Base-by-base conservation (phyloP, 805 yeast genomes). In the Saccharomycopsis sp. region DNA sequence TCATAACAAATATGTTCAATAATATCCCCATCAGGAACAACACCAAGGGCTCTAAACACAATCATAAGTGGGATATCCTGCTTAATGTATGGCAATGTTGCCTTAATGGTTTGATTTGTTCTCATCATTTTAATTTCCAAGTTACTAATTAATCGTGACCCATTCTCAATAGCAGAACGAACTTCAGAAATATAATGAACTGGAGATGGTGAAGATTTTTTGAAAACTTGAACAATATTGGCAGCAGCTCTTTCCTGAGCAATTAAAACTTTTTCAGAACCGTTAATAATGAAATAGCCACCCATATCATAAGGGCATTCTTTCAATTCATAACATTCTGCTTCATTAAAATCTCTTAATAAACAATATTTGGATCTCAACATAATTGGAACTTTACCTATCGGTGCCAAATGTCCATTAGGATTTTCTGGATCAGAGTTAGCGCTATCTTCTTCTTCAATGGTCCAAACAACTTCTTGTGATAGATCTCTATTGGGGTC, bases 291-390 rank as follows among this genome's bases (percentile, higher is more conserved):
- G 62, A 93, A 93, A 66, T 93, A 93, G 51, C 99, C 99, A 65
- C 99, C 99, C 94, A 93, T 95, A 73, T 93, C 99, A 66, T 86
- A 93, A 26, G 98, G 98, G 68, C 99, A 93, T 67, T 93, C 99
- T 65, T 93, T 89, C 60, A 93, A 76, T 57, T 88, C 95, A 66
- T 89, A 93, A 58, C 89, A 77, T 65, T 93, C 98, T 55, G 85
- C 87, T 56, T 93, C 97, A 6, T 86, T 79, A 54, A 93, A 74
- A 50, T 85, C 95, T 59, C 87, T 77, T 57, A 93, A 74, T 69
- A 89, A 79, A 77, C 99, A 93, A 61, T 87, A 93, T 70, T 87
- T 90, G 45, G 97, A 90, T 58, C 96, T 77, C 56, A 93, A 74
- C 99, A 93, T 93, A 64, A 93, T 88, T 41, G 99, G 99, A 50